Conservation (phyloP, 345 rosid species). For the Camelina neglecta region DNA sequence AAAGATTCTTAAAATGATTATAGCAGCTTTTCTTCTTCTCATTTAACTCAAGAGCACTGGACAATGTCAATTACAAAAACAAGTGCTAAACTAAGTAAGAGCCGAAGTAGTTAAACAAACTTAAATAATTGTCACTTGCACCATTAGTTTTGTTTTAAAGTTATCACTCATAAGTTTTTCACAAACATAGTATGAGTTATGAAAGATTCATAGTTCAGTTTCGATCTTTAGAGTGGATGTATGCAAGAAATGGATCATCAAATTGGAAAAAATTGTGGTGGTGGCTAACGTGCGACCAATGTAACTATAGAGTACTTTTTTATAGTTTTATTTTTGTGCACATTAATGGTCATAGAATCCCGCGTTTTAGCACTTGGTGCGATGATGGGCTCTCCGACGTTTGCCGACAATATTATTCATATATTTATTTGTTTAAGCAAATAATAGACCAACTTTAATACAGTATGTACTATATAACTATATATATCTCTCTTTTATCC, state of each 20-base stretch:
- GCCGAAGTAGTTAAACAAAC: neutral
- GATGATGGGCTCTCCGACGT: conserved; percentile 35
- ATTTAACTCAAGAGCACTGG: neutral
- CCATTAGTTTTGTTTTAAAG: neutral
- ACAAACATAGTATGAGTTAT: neutral
- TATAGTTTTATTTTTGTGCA: neutral
- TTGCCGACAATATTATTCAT: conserved; percentile 29
- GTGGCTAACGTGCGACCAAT: conserved; percentile 38
- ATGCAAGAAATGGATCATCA: conserved; percentile 23
- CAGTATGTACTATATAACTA: too few relatives aligned
- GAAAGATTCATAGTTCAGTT: neutral
- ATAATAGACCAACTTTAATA: neutral
- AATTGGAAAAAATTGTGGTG: conserved; percentile 7
- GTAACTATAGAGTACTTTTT: conserved; percentile 10
- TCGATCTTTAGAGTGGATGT: conserved; percentile 15
- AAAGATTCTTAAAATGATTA: conserved; percentile 10
- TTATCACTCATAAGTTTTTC: neutral
- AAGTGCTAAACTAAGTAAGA: neutral
- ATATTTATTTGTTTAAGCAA: neutral
- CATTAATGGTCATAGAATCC: conserved; percentile 23
- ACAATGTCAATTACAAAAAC: neutral
- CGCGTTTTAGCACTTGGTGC: conserved; percentile 43
- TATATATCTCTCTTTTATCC: too few relatives aligned
- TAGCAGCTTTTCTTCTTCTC: conserved; percentile 14
- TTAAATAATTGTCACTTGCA: neutral